Conservation (phyloP, 1,284 basidiomycete species). For the Trichosporon sp. region DNA sequence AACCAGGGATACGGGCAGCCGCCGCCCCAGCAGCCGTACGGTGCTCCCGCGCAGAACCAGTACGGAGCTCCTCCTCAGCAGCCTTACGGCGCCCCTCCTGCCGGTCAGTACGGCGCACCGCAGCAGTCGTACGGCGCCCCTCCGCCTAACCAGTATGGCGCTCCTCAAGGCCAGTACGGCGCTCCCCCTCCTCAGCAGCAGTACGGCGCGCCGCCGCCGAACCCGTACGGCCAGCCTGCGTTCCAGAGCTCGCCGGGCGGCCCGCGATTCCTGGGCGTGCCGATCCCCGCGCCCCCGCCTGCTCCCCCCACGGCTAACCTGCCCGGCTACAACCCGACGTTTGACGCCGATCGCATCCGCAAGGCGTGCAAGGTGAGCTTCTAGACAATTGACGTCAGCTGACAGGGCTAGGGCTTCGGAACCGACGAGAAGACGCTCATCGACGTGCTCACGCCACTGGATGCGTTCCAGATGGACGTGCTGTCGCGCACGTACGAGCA, state of each 20-base stretch:
- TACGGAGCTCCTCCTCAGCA: constrained; percentile 16
- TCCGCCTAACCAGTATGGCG: constrained; percentile 9
- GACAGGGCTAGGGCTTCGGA: constrained; percentile 40
- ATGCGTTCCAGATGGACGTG: constrained; percentile 46
- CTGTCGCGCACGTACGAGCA: constrained; percentile 45
- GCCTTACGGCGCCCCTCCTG: constrained; percentile 17
- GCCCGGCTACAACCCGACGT: constrained; percentile 42
- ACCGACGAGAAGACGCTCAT: constrained; percentile 47
- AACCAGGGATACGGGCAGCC: constrained; percentile 9
- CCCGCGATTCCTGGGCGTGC: constrained; percentile 36
- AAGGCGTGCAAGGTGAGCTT: constrained; percentile 46
- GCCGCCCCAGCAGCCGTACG: constrained; percentile 11
- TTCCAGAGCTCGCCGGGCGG: constrained; percentile 15
- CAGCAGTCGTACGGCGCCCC: constrained; percentile 17
- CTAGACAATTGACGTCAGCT: not conserved
- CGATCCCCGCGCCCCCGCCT: constrained; percentile 43
- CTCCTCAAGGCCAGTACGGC: constrained; percentile 18
- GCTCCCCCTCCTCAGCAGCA: constrained; percentile 11
- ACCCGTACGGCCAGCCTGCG: constrained; percentile 12
- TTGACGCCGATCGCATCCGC: constrained; percentile 45
- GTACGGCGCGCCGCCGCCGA: constrained; percentile 17
- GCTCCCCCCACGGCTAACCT: constrained; percentile 34
- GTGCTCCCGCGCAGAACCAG: constrained; percentile 10
- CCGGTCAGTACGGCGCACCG: constrained; percentile 11
- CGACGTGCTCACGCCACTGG: constrained; percentile 39